phyloP scores from a whole-genome alignment of 2,329 filamentous ascomycete species.

The Incumbomyces lentus region DNA sequence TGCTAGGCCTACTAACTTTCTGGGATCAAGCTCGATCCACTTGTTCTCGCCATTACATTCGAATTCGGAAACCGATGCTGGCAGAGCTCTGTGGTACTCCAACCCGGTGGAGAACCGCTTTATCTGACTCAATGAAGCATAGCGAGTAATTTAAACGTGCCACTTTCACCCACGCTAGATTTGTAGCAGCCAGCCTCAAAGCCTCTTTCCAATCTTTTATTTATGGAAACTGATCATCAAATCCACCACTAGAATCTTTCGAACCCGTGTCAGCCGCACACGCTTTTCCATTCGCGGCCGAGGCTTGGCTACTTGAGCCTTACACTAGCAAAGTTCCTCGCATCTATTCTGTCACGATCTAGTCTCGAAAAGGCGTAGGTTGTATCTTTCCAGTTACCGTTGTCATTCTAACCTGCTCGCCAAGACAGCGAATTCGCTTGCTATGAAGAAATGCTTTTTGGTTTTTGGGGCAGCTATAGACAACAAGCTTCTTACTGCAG shows the following conservation, averaged over 20 bases:
- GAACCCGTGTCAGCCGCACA: not conserved
- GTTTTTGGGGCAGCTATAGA: too few relatives aligned
- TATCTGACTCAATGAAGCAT: not conserved
- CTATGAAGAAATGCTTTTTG: too few relatives aligned
- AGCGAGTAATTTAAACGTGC: slow-evolving; percentile 8
- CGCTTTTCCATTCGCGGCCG: not conserved
- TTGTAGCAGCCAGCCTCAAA: not conserved
- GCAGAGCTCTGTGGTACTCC: slow-evolving; percentile 11
- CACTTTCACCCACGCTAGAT: slow-evolving; percentile 6
- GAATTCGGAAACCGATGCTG: slow-evolving; percentile 19
- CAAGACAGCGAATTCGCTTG: too few relatives aligned
- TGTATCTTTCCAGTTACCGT: too few relatives aligned
- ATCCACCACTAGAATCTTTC: not conserved
- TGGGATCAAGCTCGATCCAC: slow-evolving; percentile 10
- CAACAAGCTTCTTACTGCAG: too few relatives aligned
- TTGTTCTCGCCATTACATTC: slow-evolving; percentile 8
- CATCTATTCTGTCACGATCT: not conserved
- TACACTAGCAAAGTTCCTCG: not conserved
- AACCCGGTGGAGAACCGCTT: slow-evolving; percentile 11
- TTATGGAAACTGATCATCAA: not conserved
- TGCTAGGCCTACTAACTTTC: too few relatives aligned
- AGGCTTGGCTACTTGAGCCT: not conserved
- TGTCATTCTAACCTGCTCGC: too few relatives aligned
- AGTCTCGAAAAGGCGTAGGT: not conserved
- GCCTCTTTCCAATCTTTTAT: slow-evolving; percentile 5